Evolutionary conservation across 1,284 basidiomycete genomes (phyloP).

Genomic region (Cryptococcus amylolentus): DNA sequence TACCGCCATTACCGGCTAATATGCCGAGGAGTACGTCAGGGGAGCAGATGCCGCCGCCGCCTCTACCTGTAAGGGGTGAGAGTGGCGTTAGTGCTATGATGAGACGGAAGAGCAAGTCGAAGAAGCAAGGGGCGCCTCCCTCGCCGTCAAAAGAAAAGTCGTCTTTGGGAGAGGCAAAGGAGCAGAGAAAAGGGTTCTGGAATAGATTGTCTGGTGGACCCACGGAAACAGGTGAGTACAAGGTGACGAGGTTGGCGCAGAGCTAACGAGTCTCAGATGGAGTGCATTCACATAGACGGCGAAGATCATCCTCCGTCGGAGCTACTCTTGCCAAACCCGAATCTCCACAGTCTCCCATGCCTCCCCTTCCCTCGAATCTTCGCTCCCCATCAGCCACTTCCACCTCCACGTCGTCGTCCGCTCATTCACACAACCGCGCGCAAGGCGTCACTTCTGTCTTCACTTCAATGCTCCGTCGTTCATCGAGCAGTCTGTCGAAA

Average conservation of each 20-base stretch:
- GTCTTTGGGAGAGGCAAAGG: constrained; percentile 8
- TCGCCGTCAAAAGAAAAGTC: constrained; percentile 23
- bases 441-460: constrained; percentile 7
- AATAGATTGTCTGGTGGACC: constrained; percentile 31
- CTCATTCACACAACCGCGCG: constrained; percentile 10
- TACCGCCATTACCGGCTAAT: constrained; percentile 1
- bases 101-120: constrained; percentile 9
- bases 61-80: constrained; percentile 14
- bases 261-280: background rate
- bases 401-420: constrained; percentile 17
- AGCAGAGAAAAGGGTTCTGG: constrained; percentile 28
- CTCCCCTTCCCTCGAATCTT: constrained; percentile 33
- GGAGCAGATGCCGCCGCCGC: constrained; percentile 35
- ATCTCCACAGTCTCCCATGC: constrained; percentile 26
- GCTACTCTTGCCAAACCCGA: constrained; percentile 1
- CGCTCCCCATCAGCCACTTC: constrained; percentile 26
- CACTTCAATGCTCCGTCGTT: constrained; percentile 28
- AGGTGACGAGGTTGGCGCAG: background rate
- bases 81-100: background rate
- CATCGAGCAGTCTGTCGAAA: constrained; percentile 30
- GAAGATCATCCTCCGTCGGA: constrained; percentile 27
- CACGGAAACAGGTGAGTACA: constrained; percentile 6
- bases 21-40: constrained; percentile 21
- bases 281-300: constrained; percentile 11
- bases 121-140: constrained; percentile 21